Base-by-base conservation (phyloP, 2,329 filamentous ascomycete species). In the Arachnomyces sp. region DNA sequence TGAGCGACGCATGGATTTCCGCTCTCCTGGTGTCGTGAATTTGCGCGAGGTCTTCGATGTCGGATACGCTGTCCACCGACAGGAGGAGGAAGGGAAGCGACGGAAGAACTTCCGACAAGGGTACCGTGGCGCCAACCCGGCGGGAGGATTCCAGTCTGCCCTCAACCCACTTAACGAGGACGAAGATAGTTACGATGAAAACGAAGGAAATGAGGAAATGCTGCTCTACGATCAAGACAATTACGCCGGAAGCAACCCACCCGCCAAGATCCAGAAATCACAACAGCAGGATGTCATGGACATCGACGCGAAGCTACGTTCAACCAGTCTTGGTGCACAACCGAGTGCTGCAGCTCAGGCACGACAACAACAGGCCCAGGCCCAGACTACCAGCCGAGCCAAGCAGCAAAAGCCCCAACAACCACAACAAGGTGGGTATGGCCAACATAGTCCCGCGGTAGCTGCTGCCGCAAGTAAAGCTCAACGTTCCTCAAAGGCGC, bases 11-110 rank as follows among this genome's bases (percentile, higher is more conserved):
- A 80, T 83, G 66, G 92, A 98, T 62, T 98, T 96, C 80, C 80
- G 92, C 43, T 96, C 89, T 0, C 92, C 92, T 0, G 92, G 89
- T 37, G 89, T 87, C 2, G 83, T 98, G 64, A 96, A 96, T 59
- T 71, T 98, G 9, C 86, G 92, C 44, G 92, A 98, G 63, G 89
- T 96, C 2, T 98, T 98, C 51, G 92, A 98, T 56, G 90, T 98
- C 36, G 84, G 87, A n/a, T 98, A 98, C 56, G 90, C 92, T 7
- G 92, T 98, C 7, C 92, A 96, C 60, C 75, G 92, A 34, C 88
- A 96, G 63, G 92, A 96, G 64, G 92, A 98, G 60, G 92, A 96
- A 63, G 82, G 80, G 54, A 96, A 95, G 68, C 81, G 88, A 39
- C 79, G 87, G 48, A 94, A 93, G 63, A 86, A 93, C 56, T 76